These are phyloP conservation scores for Brassica carinata DNA, from an alignment of 345 rosid genomes.

Conservation along the genomic window DNA sequence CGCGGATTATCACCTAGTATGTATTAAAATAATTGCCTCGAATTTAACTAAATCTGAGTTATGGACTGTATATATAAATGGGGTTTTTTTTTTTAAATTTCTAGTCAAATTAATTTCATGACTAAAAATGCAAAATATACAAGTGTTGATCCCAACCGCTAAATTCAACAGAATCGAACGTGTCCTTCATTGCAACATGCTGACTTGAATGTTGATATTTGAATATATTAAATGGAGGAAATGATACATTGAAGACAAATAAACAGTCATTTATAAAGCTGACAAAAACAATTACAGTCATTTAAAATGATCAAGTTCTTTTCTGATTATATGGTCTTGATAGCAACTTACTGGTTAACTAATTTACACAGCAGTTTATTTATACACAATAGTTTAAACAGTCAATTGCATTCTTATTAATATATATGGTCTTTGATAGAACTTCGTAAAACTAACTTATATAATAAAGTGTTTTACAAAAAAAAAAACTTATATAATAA, in stretches of 20 bases:
- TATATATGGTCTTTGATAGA: neutral
- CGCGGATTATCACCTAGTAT: too few species aligned
- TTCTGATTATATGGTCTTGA: neutral
- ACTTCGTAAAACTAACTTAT: neutral
- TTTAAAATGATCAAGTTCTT: constrained; percentile 4
- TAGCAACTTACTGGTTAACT: neutral
- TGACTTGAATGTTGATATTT: constrained; percentile 20
- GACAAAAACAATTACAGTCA: neutral
- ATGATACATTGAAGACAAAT: neutral
- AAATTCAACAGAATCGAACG: constrained; percentile 6
- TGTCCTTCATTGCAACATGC: constrained; percentile 9
- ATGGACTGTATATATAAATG: neutral
- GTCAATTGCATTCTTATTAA: neutral
- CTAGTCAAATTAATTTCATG: neutral
- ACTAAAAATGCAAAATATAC: neutral
- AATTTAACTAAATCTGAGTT: neutral
- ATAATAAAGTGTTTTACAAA: neutral
- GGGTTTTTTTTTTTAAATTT: neutral
- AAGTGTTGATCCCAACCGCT: neutral
- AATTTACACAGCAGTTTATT: neutral
- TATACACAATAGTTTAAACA: neutral
- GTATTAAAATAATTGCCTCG: neutral
- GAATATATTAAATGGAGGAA: neutral
- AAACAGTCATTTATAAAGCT: neutral
- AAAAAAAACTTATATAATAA: neutral